Percentiles rank a stretch among this genome's conserved stretches.
Conservation (phyloP, 2,329 filamentous ascomycete species). For the Neopestalotiopsis sp. region DNA sequence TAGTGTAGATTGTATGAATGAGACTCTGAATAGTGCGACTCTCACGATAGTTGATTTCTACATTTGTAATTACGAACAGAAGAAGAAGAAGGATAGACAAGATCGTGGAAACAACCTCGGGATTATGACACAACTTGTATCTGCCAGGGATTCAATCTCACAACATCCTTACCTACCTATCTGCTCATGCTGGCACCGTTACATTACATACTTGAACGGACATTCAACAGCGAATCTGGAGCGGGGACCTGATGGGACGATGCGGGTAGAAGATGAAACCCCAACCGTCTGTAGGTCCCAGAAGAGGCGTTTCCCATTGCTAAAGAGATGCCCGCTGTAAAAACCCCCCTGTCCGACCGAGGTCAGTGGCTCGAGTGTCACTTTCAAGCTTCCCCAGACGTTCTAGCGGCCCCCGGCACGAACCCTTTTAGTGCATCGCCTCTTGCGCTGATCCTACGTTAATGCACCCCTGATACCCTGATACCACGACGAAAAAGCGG, state of each 20-base stretch:
- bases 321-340: neutral
- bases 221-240: too few species aligned
- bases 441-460: neutral
- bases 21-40: neutral
- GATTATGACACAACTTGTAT: neutral
- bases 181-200: too few species aligned
- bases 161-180: neutral
- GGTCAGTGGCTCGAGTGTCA: neutral
- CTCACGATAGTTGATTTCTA: neutral
- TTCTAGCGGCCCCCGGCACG: constrained; percentile 13
- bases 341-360: neutral
- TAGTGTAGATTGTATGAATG: neutral
- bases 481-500: neutral
- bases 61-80: neutral
- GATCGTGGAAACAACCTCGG: neutral
- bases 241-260: too few species aligned
- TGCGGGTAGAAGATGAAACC: constrained; percentile 11
- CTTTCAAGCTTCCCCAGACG: constrained; percentile 14
- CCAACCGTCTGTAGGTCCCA: constrained; percentile 7
- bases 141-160: neutral
- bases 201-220: too few species aligned
- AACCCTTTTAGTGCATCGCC: constrained; percentile 13
- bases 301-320: neutral
- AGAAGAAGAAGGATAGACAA: neutral
- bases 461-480: neutral